A percentile compares a stretch with the other conserved stretches of the same genome.
Conservation (phyloP, 495 filamentous ascomycete species). For the Talaromyces wortmannii region DNA sequence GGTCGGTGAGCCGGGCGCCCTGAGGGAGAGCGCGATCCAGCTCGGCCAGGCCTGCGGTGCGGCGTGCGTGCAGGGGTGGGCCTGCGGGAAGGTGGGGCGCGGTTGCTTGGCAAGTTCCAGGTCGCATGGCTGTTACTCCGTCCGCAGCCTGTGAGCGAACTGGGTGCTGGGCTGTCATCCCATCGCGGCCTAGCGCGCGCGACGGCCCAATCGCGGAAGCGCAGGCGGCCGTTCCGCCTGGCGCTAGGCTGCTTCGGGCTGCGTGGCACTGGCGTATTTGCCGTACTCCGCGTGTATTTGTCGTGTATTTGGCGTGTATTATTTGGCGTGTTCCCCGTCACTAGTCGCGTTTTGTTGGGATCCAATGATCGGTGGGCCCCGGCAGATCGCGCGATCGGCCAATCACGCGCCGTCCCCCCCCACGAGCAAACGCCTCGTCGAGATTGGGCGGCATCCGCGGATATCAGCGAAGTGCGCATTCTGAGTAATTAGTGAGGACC, state of each 20-base stretch:
- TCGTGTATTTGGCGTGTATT: neutral
- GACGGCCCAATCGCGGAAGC: constrained; percentile 6
- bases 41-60: no score
- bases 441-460: constrained; percentile 5
- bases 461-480: no score
- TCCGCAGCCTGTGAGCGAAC: no score
- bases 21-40: no score
- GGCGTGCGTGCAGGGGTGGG: no score
- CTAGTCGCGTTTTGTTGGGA: neutral
- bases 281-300: no score
- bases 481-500: no score
- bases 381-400: constrained; percentile 4
- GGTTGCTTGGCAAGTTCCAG: no score
- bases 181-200: neutral
- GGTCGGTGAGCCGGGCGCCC: no score
- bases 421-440: constrained; percentile 3
- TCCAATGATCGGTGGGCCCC: neutral
- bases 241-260: neutral
- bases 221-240: constrained; percentile 1
- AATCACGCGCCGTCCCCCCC: constrained; percentile 1
- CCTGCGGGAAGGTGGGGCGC: no score
- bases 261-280: neutral
- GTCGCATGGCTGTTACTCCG: neutral
- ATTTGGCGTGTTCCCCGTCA: neutral
- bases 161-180: neutral